phyloP scores from a whole-genome alignment of 2,329 filamentous ascomycete genomes.

The Dactylellina haptotyla region DNA sequence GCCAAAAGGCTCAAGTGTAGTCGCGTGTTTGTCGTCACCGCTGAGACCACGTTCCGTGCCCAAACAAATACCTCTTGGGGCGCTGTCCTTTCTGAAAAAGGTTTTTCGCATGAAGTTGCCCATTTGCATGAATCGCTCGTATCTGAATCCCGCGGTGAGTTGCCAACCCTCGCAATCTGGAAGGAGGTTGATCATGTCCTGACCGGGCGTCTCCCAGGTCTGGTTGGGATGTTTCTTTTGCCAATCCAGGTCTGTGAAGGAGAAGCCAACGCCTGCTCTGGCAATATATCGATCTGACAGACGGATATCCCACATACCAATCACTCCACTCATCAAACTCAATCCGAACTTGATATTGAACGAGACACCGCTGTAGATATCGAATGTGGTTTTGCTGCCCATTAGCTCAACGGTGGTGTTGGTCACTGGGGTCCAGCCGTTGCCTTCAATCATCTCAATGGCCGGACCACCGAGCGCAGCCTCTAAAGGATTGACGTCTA shows the following conservation, averaged over 20 bases:
- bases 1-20: neutral
- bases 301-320: conserved; percentile 11
- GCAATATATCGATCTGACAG: neutral
- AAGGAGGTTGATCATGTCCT: conserved; percentile 4
- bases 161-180: conserved; percentile 20
- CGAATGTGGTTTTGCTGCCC: conserved; percentile 7
- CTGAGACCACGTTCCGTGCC: neutral
- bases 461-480: neutral
- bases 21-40: neutral
- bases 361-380: neutral
- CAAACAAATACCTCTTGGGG: neutral
- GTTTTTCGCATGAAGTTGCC: neutral
- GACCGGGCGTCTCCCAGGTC: conserved; percentile 1
- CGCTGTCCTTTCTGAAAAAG: conserved; percentile 12
- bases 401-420: neutral
- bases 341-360: conserved; percentile 16
- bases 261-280: conserved; percentile 5
- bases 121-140: conserved; percentile 3
- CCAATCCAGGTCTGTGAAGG: conserved; percentile 12
- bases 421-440: conserved; percentile 3
- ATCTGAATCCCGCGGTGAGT: neutral
- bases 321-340: conserved; percentile 10
- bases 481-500: conserved; percentile 1
- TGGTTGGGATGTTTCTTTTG: conserved; percentile 3
- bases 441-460: conserved; percentile 4